These are phyloP conservation scores for Adansonia rubrostipa DNA, from an alignment of 441 rosid genomes.

Conservation along the genomic window DNA sequence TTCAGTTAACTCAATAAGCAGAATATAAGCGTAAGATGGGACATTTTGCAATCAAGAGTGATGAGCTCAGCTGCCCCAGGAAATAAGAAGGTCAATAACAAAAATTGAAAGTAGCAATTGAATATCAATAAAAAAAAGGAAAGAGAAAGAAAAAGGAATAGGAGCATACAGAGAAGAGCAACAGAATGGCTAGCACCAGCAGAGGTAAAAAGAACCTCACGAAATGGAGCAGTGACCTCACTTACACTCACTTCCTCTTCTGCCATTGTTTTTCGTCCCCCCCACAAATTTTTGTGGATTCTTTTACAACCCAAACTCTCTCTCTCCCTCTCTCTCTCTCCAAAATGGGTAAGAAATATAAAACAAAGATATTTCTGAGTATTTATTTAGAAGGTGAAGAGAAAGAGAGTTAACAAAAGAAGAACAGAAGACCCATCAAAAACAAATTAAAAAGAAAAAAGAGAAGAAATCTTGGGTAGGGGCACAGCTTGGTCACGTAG, in stretches of 20 bases:
- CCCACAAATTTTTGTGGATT: background rate
- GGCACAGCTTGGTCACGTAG: too few relatives aligned
- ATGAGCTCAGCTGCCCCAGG: background rate
- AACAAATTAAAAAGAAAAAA: background rate
- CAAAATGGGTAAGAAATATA: constrained; percentile 16
- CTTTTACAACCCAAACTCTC: background rate
- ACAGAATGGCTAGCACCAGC: constrained; percentile 98
- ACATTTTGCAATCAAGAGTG: background rate
- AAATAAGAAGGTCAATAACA: constrained; percentile 28
- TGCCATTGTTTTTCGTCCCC: constrained; percentile 39
- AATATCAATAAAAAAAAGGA: background rate
- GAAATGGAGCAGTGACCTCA: constrained; percentile 52
- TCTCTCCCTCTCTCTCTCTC: background rate
- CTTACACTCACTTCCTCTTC: constrained; percentile 45
- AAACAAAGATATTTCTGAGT: background rate
- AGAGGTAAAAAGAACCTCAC: constrained; percentile 76
- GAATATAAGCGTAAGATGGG: background rate
- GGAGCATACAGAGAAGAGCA: constrained; percentile 78
- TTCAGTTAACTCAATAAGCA: background rate
- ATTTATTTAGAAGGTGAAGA: background rate
- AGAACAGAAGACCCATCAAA: background rate
- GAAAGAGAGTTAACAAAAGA: background rate
- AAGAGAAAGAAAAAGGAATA: background rate
- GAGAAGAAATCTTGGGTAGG: background rate
- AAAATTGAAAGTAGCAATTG: background rate